Base-by-base conservation (phyloP, 352 stramenopile genomes). In the Saprolegnia diclina region DNA sequence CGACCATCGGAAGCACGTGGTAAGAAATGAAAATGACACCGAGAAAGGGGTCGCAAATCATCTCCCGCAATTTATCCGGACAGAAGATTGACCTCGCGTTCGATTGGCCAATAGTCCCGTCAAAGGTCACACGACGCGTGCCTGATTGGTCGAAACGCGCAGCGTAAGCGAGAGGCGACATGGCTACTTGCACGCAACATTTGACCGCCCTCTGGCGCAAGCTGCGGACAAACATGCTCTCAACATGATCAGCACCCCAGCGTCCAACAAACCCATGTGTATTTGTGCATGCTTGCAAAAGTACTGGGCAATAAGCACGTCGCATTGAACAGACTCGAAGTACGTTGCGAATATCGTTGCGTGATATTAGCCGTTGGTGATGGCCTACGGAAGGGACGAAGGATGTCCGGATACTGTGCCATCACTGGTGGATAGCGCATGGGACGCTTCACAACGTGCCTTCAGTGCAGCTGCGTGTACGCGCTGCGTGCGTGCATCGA, bases 401-500 rank as follows among this genome's bases (percentile, higher is more conserved):
- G 13, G 18, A n/a, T 48, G 35, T 59, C 52, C 52, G 52, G 52
- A 59, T 59, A 59, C 11, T 24, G 24, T 59, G 11, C 11, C 35
- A 59, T 59, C 52, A 59, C 35, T 59, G 52, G 52, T 59, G 52
- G 52, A 35, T 59, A 40, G 52, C 52, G 52, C 52, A 59, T 59
- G 52, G 52, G 11, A 4, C 13, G 35, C 35, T 14, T n/a, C 42
- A 7, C 35, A 3, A 24, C 13, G 24, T 59, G 52, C n/a, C 3
- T 9, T 1, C 3, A 16, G 35, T 59, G 52, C 35, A 24, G 24
- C 52, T 16, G 35, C n/a, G 52, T 19, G 35, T 59, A 21, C n/a
- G 11, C 24, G 24, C 52, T 59, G 52, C 11, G 35, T 2, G 1
- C 11, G n/a, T 59, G 52, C 35, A 42, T 59, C 11, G 35, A 59